Conservation (phyloP, 345 rosid genomes). For the Mangifera indica region DNA sequence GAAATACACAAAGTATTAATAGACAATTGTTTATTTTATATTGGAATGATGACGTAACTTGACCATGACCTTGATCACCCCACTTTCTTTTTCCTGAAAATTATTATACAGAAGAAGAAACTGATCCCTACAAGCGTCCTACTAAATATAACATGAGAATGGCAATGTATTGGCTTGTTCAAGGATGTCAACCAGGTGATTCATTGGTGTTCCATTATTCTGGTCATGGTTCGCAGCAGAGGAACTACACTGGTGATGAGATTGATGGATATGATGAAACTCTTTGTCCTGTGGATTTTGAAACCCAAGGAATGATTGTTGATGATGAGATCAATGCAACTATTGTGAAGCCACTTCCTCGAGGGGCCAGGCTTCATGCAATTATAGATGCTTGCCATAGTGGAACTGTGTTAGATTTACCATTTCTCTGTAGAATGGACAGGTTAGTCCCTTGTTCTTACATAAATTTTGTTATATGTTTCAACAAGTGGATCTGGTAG, state of each 20-base stretch:
- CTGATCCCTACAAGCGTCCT: conserved; percentile 57
- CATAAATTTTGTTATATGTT: background rate
- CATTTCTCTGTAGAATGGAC: conserved; percentile 83
- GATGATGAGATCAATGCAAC: conserved; percentile 86
- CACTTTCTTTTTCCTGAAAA: background rate
- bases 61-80: background rate
- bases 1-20: background rate
- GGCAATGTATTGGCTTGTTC: conserved; percentile 79
- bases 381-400: conserved; percentile 89
- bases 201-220: conserved; percentile 84
- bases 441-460: conserved; percentile 38
- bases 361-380: conserved; percentile 85
- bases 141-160: conserved; percentile 64
- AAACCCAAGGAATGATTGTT: conserved; percentile 70
- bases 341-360: conserved; percentile 79
- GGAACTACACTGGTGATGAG: conserved; percentile 62
- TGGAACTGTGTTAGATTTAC: conserved; percentile 84
- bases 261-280: conserved; percentile 87
- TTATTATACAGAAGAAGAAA: conserved; percentile 70
- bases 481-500: background rate
- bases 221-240: conserved; percentile 85
- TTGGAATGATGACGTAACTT: background rate
- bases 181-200: conserved; percentile 71
- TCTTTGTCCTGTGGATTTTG: conserved; percentile 72
- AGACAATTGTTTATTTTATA: background rate